Percentiles rank a stretch among this genome's conserved stretches.
Conservation (phyloP, 495 filamentous ascomycete genomes). For the Penicillium subrubescens region DNA sequence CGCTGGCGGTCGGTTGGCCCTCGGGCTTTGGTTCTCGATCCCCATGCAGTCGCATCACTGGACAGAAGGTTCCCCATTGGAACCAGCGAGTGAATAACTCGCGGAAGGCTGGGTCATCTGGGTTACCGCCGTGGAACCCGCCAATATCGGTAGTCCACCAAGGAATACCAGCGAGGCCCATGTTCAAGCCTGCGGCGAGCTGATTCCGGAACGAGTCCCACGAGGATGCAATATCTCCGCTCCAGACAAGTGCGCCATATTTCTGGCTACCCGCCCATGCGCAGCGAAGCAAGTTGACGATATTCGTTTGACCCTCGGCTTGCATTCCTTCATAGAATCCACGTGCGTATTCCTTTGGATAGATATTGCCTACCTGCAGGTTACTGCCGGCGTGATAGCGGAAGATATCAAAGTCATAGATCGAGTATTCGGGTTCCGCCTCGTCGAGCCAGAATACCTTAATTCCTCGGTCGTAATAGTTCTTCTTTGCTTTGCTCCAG, state of each 20-base stretch:
- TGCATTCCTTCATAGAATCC: conserved; percentile 60
- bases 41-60: conserved; percentile 61
- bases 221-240: conserved; percentile 58
- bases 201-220: conserved; percentile 58
- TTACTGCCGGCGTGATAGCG: conserved; percentile 57
- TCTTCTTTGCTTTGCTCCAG: conserved; percentile 55
- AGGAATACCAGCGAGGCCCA: conserved; percentile 58
- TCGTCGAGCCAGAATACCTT: conserved; percentile 64
- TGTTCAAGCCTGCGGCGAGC: conserved; percentile 58
- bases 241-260: conserved; percentile 63
- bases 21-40: conserved; percentile 56
- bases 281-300: conserved; percentile 60
- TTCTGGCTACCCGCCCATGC: conserved; percentile 62
- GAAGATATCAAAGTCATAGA: conserved; percentile 62
- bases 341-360: conserved; percentile 54
- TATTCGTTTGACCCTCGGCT: conserved; percentile 46
- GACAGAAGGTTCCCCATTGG: conserved; percentile 62
- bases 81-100: conserved; percentile 64
- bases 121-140: conserved; percentile 60
- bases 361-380: conserved; percentile 57
- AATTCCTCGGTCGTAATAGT: conserved; percentile 61
- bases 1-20: conserved; percentile 40
- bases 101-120: conserved; percentile 52
- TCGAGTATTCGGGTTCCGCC: conserved; percentile 59
- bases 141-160: conserved; percentile 66